Evolutionary conservation across 2,329 filamentous ascomycete genomes (phyloP).

Genomic region (Albifimbria verrucaria): DNA sequence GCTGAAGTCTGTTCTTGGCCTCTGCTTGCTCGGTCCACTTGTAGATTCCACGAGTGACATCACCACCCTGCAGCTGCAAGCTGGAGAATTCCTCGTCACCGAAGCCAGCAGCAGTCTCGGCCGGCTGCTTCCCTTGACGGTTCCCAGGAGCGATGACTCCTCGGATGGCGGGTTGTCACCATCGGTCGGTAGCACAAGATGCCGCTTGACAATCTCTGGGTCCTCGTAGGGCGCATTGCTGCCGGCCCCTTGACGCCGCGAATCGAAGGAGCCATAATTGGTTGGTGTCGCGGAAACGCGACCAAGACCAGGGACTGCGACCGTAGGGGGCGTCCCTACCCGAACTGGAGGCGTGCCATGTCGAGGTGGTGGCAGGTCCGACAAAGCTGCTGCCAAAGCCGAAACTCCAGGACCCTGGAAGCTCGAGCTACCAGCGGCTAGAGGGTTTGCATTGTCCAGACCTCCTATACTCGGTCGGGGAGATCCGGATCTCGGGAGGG

Average conservation of each 20-base stretch:
- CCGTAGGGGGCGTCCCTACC: conserved; percentile 52
- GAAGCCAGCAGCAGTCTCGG: conserved; percentile 31
- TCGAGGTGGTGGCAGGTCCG: conserved; percentile 66
- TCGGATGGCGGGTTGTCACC: conserved; percentile 41
- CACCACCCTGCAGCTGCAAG: conserved; percentile 85
- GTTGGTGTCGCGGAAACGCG: conserved; percentile 53
- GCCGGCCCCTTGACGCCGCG: conserved; percentile 51
- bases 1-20: conserved; percentile 61
- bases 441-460: conserved; percentile 50
- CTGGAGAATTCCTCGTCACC: conserved; percentile 88
- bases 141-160: conserved; percentile 40
- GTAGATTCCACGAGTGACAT: conserved; percentile 93
- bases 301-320: conserved; percentile 35
- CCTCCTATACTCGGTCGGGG: conserved; percentile 21
- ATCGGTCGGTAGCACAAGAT: conserved; percentile 71
- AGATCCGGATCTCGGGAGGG: conserved; percentile 33
- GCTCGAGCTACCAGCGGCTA: conserved; percentile 62
- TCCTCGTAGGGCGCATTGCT: conserved; percentile 70
- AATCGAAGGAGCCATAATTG: conserved; percentile 84
- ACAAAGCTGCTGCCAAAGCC: conserved; percentile 83
- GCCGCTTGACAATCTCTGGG: conserved; percentile 84
- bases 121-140: conserved; percentile 51
- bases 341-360: conserved; percentile 64
- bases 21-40: conserved; percentile 92
- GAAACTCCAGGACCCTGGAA: conserved; percentile 78